Conservation (phyloP, 2,329 filamentous ascomycete genomes). For the Ophiosphaerella narmari region DNA sequence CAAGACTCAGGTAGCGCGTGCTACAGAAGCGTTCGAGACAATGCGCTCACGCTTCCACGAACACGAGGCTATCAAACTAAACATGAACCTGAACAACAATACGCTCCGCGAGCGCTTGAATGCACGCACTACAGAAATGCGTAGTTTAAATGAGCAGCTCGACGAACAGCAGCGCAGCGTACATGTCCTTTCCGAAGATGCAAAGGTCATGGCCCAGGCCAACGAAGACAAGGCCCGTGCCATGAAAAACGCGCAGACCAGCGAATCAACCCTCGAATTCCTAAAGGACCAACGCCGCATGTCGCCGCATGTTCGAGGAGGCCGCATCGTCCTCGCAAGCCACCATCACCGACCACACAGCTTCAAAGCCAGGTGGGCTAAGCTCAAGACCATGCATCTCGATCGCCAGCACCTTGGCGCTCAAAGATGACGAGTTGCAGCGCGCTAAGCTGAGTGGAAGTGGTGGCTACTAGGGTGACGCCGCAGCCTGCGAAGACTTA, state of each 20-base stretch:
- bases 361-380: constrained; percentile 21
- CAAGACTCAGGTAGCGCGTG: constrained; percentile 8
- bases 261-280: constrained; percentile 59
- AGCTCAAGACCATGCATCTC: constrained; percentile 24
- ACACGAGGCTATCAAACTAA: constrained; percentile 21
- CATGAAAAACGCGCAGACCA: constrained; percentile 37
- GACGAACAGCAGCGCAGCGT: constrained; percentile 23
- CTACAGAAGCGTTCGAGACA: constrained; percentile 7
- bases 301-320: constrained; percentile 16
- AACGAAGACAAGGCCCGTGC: constrained; percentile 25
- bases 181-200: constrained; percentile 25
- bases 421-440: constrained; percentile 30
- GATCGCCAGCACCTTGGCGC: constrained; percentile 16
- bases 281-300: constrained; percentile 62
- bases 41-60: constrained; percentile 19
- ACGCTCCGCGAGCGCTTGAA: constrained; percentile 25
- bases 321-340: constrained; percentile 12
- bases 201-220: constrained; percentile 24
- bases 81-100: constrained; percentile 26
- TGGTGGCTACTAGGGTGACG: constrained; percentile 32
- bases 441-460: constrained; percentile 20
- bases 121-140: constrained; percentile 14
- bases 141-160: constrained; percentile 17
- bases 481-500: constrained; percentile 32
- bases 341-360: constrained; percentile 12